Evolutionary conservation across 2,329 filamentous ascomycete genomes (phyloP), one percentile per base, ranked within the genome.

Genomic region (Coniochaeta hoffmannii): DNA sequence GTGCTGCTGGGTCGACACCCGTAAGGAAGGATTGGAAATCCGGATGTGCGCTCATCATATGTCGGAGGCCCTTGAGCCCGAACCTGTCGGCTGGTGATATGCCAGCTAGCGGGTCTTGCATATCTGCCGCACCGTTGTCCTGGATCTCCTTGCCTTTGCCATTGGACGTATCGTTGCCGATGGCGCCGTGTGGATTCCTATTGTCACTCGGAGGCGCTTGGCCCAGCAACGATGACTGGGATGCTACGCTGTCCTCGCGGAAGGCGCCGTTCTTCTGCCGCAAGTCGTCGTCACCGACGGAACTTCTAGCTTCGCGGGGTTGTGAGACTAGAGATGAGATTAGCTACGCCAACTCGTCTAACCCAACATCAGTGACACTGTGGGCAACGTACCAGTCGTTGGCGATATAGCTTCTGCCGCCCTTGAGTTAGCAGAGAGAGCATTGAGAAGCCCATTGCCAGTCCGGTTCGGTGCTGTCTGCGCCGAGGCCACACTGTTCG

Each of bases 11-110:
- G 59, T 87, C 83, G 61, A 85, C 76, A 3, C 83, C 83, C 46
- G 77, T 76, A 11, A 85, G 74, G 63, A 85, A 75, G 4, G 81
- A 79, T 53, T 80, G 81, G 66, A 85, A 86, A 60, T 85, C 81
- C 14, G 81, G 79, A 59, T 79, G 83, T 64, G 80, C 83, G 68
- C 81, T 82, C 76, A 86, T 85, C 67, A 87, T 69, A 31, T 81
- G 80, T 56, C 78, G 76, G 57, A 86, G 71, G 10, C 84, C 84
- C 65, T 86, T 86, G 50, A 87, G 73, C 4, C 84, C 84, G 76
- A 78, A 87, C 64, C 80, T 85, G 63, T 87, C 83, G 36, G 76
- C 77, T 3, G 80, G 76, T n/a, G 78, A 69, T 82, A 86, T 83
- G 49, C 81, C 80, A 50, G 75, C 73, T 26, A 87, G 70, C 49